Conservation (phyloP, 1,284 basidiomycete species). For the Ceratobasidium sp. region DNA sequence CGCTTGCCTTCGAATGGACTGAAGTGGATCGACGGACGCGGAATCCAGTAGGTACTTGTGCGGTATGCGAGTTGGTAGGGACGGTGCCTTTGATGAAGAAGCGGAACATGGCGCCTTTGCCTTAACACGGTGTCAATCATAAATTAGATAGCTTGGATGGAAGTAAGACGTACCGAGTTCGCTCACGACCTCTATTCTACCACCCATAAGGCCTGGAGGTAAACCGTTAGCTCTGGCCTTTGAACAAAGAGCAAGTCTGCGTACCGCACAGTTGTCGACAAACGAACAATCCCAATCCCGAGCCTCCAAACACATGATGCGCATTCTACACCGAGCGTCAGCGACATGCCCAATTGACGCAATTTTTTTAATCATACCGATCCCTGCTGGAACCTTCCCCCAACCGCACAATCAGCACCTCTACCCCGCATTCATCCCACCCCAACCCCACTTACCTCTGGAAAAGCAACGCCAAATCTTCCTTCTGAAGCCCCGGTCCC, state of each 20-base stretch:
- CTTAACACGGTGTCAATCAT: slow-evolving; percentile 34
- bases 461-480: slow-evolving; percentile 49
- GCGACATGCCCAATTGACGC: not conserved
- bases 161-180: slow-evolving; percentile 26
- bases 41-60: not conserved
- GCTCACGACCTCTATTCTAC: slow-evolving; percentile 52
- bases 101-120: slow-evolving; percentile 53
- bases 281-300: slow-evolving; percentile 53
- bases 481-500: slow-evolving; percentile 53
- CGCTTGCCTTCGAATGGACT: slow-evolving; percentile 35
- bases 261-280: slow-evolving; percentile 53
- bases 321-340: slow-evolving; percentile 34
- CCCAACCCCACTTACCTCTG: slow-evolving; percentile 48
- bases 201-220: slow-evolving; percentile 51
- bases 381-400: slow-evolving; percentile 53
- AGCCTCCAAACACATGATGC: slow-evolving; percentile 53
- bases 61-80: not conserved
- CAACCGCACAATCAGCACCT: not conserved
- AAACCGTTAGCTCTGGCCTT: not conserved
- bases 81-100: slow-evolving; percentile 52
- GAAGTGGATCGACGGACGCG: slow-evolving; percentile 26
- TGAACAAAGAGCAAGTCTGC: not conserved
- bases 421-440: slow-evolving; percentile 30
- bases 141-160: not conserved
- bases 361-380: slow-evolving; percentile 43